A percentile compares a stretch with the other conserved stretches of the same genome.
Evolutionary conservation across 148 eudicot species (phyloP).

Genomic region (Amaranthus hypochondriacus): DNA sequence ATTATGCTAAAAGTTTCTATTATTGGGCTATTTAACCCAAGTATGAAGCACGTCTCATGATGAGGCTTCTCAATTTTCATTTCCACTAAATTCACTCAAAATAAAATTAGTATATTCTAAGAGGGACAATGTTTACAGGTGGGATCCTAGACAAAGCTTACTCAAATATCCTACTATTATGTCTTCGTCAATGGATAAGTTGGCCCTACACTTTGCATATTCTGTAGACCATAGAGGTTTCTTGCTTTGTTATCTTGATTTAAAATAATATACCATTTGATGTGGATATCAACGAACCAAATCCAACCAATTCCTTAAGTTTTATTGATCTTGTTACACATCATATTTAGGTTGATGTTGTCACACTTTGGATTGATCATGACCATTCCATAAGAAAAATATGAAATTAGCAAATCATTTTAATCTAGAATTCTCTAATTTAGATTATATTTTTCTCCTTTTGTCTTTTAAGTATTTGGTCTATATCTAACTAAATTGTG

Average conservation of each 20-base stretch:
- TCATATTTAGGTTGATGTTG: not conserved
- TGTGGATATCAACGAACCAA: constrained; percentile 14
- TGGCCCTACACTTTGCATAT: constrained; percentile 24
- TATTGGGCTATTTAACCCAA: too few relatives aligned
- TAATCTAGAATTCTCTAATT: too few relatives aligned
- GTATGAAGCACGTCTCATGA: too few relatives aligned
- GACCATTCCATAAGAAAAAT: not conserved
- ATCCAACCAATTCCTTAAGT: not conserved
- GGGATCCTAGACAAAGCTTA: constrained; percentile 12
- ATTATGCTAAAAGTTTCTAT: too few relatives aligned
- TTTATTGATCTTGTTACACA: not conserved
- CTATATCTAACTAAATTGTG: too few relatives aligned
- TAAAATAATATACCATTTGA: constrained; percentile 5
- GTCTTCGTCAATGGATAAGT: constrained; percentile 20
- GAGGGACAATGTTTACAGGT: constrained; percentile 11
- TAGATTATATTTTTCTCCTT: too few relatives aligned
- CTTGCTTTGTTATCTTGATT: not conserved
- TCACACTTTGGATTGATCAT: not conserved
- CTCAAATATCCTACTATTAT: not conserved
- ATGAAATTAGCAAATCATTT: not conserved
- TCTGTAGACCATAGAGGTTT: constrained; percentile 14
- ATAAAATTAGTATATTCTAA: too few relatives aligned
- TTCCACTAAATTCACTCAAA: too few relatives aligned
- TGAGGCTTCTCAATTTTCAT: too few relatives aligned
- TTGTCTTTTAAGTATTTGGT: too few relatives aligned